phyloP scores from a whole-genome alignment of 2,329 filamentous ascomycete genomes.

The Ophiostoma himal-ulmi region DNA sequence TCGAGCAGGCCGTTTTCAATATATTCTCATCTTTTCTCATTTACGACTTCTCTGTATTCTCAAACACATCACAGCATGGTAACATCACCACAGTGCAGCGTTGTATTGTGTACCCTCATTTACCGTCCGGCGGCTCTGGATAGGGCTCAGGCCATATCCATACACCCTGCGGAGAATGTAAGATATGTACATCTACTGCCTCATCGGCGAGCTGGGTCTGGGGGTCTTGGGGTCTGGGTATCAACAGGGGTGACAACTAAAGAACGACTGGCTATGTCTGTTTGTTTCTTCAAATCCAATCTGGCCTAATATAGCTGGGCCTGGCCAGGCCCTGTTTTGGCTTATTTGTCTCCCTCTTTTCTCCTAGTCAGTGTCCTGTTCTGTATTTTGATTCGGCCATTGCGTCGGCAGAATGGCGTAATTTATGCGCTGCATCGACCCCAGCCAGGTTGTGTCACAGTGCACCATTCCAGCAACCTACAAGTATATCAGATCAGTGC shows the following conservation, averaged over 20 bases:
- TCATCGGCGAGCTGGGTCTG: not conserved
- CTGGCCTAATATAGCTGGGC: not conserved
- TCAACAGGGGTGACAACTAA: not conserved
- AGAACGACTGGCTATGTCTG: not conserved
- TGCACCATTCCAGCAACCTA: not conserved
- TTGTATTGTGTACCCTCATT: slow-evolving; percentile 2
- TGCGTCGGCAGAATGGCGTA: not conserved
- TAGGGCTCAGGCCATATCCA: not conserved
- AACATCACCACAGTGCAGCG: not conserved
- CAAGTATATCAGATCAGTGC: not conserved
- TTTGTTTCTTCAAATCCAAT: not conserved
- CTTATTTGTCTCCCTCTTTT: not conserved
- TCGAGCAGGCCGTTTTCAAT: not conserved
- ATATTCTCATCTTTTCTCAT: not conserved
- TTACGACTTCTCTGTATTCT: not conserved
- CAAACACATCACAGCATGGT: slow-evolving; percentile 1
- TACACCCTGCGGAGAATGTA: not conserved
- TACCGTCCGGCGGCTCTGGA: not conserved
- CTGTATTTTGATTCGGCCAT: not conserved
- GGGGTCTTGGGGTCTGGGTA: not conserved
- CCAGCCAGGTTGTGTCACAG: not conserved
- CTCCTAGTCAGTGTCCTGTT: not conserved
- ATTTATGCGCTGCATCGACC: not conserved
- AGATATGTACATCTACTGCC: not conserved
- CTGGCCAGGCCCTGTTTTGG: too few species aligned